Base-by-base conservation (phyloP, 2,329 filamentous ascomycete genomes). In the Aspergillus vadensis region DNA sequence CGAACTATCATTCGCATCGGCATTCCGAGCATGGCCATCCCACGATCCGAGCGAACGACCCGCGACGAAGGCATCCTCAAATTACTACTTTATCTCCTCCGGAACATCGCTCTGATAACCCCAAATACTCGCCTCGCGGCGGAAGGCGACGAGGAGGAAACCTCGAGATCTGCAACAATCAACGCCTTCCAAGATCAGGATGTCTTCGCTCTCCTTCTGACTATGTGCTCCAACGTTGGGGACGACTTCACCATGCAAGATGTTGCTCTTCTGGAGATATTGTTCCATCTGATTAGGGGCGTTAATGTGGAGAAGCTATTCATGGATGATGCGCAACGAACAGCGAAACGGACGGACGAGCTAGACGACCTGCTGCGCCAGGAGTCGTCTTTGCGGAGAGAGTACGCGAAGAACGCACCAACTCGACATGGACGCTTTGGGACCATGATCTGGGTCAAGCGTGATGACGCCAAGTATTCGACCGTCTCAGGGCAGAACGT, bases 371-470 rank as follows among this genome's bases (percentile, higher is more conserved):
- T 97, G 70, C 86, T 97, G 75, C 86, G 85, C 57, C 92, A 95
- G 70, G 95, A 99, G 76, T 88, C 88, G 2, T 86, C 88, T n/a
- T 91, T 96, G 87, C 82, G 91, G 57, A 87, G 89, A 68, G 85
- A 89, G 52, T 89, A 92, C 69, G 89, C 89, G 57, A 89, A 88
- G 67, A 88, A 88, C 71, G 91, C 90, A 2, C 91, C 93, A 0
- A 93, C 92, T 3, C 83, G 95, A 51, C 95, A 99, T 76, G 96
- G 93, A 68, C 86, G 95, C 36, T 99, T 98, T 70, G 95, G 95
- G 2, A 96, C 93, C 10, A 98, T 98, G 91, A 88, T 97, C 36
- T 98, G 94, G 93, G 87, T 99, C 39, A 92, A 96, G 78, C 84
- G 93, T 58, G 90, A 92, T 52, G 90, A 93, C 67, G 88, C 90